A percentile compares a stretch with the other conserved stretches of the same genome.
Evolutionary conservation across 306 rosid genomes (phyloP).

Genomic region (Corylus americana): DNA sequence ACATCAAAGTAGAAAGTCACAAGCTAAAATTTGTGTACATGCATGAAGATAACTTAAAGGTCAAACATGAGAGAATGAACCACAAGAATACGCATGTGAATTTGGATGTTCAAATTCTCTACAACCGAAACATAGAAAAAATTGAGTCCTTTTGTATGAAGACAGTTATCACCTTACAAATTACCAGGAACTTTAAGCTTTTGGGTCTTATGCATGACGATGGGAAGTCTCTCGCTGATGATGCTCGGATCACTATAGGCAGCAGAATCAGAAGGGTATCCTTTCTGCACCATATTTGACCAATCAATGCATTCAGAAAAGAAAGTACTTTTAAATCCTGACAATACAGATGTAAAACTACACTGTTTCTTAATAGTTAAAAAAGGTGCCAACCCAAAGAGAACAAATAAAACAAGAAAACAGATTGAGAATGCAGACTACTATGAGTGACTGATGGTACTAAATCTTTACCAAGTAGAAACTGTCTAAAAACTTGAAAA

Average conservation of each 20-base stretch:
- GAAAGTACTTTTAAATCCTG: background rate
- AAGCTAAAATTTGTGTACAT: background rate
- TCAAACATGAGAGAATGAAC: background rate
- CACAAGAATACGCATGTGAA: background rate
- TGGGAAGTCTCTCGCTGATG: slow-evolving; percentile 77
- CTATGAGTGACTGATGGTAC: background rate
- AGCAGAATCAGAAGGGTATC: slow-evolving; percentile 73
- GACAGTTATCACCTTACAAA: slow-evolving; percentile 51
- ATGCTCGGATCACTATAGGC: slow-evolving; percentile 77
- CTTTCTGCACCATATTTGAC: slow-evolving; percentile 63
- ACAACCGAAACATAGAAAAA: slow-evolving; percentile 29
- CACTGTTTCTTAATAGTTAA: background rate
- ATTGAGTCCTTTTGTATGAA: slow-evolving; percentile 26
- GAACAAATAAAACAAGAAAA: background rate
- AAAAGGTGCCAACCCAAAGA: background rate
- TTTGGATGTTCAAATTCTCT: slow-evolving; percentile 16
- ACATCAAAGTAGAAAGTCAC: background rate
- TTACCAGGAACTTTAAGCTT: slow-evolving; percentile 62
- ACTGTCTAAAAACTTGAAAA: background rate
- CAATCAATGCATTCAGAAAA: slow-evolving; percentile 26
- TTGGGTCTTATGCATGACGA: slow-evolving; percentile 62
- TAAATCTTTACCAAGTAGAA: background rate
- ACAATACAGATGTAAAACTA: background rate
- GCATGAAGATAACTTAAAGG: background rate
- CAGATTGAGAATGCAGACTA: background rate